Conservation (phyloP, 139 green algal genomes). For the Tetratostichococcus sp. region DNA sequence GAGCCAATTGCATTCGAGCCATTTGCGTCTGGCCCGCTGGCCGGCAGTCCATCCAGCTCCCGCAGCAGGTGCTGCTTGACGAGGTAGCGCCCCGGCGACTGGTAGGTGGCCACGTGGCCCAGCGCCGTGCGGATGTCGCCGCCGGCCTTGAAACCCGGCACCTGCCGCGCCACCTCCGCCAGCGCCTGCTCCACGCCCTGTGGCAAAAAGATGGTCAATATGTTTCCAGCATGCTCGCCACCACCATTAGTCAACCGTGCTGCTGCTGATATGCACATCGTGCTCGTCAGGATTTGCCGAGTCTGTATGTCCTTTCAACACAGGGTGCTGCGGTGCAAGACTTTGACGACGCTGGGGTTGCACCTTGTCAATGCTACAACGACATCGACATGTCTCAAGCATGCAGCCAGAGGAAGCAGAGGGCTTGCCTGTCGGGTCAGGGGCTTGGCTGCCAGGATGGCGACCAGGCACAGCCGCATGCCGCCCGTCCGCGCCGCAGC, state of each 20-base stretch:
- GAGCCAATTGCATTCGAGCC: not conserved
- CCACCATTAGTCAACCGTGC: no score
- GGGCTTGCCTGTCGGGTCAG: not conserved
- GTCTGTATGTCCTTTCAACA: no score
- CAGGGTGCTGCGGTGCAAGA: no score
- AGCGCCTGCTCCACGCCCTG: constrained; percentile 1
- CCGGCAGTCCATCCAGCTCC: not conserved
- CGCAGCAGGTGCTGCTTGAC: not conserved
- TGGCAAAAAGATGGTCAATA: not conserved
- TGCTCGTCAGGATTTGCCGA: no score
- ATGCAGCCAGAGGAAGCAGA: no score
- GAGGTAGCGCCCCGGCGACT: not conserved
- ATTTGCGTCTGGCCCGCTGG: no score
- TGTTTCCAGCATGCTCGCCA: no score
- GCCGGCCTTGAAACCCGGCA: not conserved
- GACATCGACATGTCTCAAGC: no score
- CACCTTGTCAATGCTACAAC: no score
- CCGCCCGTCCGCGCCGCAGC: not conserved
- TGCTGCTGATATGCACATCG: no score
- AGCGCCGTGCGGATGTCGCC: not conserved
- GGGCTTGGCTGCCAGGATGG: not conserved
- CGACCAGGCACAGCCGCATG: not conserved
- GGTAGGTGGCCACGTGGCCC: not conserved
- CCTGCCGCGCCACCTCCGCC: not conserved
- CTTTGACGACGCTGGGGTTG: no score